Conservation (phyloP, 768 basidiomycete genomes). For the Auriscalpium microsporum region DNA sequence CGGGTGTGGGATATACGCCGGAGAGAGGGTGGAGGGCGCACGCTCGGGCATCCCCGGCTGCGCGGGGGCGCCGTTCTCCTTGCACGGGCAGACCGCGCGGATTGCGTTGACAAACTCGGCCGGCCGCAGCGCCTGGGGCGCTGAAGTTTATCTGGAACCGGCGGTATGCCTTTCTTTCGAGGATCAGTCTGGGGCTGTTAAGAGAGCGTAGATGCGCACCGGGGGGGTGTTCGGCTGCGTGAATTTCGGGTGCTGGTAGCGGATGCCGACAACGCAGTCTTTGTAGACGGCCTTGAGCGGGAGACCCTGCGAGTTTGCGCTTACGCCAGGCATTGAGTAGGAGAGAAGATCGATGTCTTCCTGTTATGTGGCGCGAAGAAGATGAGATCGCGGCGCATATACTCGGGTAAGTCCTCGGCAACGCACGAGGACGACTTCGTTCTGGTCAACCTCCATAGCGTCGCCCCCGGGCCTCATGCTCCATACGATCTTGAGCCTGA, state of each 20-base stretch:
- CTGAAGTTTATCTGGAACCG: constrained; percentile 72
- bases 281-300: constrained; percentile 80
- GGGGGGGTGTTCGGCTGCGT: constrained; percentile 12
- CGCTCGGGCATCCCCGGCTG: background rate
- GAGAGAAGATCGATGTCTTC: constrained; percentile 71
- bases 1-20: no score
- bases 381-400: background rate
- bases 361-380: constrained; percentile 28
- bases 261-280: constrained; percentile 63
- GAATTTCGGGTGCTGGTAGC: constrained; percentile 52
- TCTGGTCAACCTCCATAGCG: constrained; percentile 33
- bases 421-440: constrained; percentile 62
- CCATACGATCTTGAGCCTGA: constrained; percentile 61
- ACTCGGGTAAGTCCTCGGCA: constrained; percentile 2
- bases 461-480: constrained; percentile 33
- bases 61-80: constrained; percentile 36
- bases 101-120: constrained; percentile 54
- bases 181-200: background rate
- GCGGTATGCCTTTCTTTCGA: constrained; percentile 45
- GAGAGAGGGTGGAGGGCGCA: no score
- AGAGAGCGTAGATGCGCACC: background rate
- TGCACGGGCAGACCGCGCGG: constrained; percentile 67
- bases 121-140: constrained; percentile 36
- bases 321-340: constrained; percentile 38
- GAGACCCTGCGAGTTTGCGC: constrained; percentile 37